These are phyloP conservation scores for Naganishia onofrii DNA, from an alignment of 768 basidiomycete species.

Conservation along the genomic window DNA sequence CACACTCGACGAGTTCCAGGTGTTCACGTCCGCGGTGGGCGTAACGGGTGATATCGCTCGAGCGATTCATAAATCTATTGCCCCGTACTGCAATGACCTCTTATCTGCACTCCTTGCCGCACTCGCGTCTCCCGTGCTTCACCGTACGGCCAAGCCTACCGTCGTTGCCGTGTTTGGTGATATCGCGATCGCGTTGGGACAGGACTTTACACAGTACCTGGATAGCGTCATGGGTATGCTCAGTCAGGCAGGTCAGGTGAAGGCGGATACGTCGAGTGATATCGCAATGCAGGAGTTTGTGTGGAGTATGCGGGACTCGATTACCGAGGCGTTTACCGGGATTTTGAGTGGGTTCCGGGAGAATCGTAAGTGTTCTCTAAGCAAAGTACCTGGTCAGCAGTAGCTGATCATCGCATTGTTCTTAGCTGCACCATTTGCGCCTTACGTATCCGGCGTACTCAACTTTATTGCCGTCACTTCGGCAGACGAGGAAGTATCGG, in stretches of 20 bases:
- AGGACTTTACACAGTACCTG: slow-evolving; percentile 80
- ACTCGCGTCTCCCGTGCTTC: slow-evolving; percentile 81
- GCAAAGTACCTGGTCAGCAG: no score
- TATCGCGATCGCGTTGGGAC: slow-evolving; percentile 86
- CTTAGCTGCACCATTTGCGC: slow-evolving; percentile 60
- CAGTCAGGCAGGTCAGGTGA: slow-evolving; percentile 80
- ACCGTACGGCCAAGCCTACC: slow-evolving; percentile 93
- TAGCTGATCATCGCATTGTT: no score
- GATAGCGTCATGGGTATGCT: slow-evolving; percentile 87
- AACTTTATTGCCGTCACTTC: slow-evolving; percentile 73
- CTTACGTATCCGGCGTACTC: slow-evolving; percentile 70
- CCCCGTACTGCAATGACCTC: slow-evolving; percentile 78
- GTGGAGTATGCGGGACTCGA: slow-evolving; percentile 81
- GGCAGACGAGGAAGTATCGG: slow-evolving; percentile 77
- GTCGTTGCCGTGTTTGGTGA: slow-evolving; percentile 95
- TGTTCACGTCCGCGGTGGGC: slow-evolving; percentile 93
- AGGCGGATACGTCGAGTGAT: slow-evolving; percentile 63
- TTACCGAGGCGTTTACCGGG: slow-evolving; percentile 93
- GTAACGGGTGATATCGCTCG: slow-evolving; percentile 95
- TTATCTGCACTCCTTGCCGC: slow-evolving; percentile 91
- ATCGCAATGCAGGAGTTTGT: slow-evolving; percentile 83
- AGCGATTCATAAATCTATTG: slow-evolving; percentile 78
- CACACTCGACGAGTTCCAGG: slow-evolving; percentile 88
- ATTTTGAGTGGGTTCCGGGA: slow-evolving; percentile 85
- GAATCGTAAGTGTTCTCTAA: slow-evolving; percentile 69